Evolutionary conservation across 768 basidiomycete species (phyloP).

Genomic region (Omphalotus guepiniiformis): DNA sequence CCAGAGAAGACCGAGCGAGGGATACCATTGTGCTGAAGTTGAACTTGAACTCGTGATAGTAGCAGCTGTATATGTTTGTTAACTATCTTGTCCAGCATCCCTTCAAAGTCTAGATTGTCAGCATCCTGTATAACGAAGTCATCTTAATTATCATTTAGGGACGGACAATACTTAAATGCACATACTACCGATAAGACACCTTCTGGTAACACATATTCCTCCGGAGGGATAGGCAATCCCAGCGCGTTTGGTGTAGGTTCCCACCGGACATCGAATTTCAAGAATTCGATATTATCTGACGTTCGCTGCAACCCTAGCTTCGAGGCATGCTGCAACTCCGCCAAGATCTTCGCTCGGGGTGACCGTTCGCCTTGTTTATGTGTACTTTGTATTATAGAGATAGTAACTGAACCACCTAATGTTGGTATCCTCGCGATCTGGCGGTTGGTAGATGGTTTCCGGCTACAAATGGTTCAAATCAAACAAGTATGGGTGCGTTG

Average conservation of each 20-base stretch:
- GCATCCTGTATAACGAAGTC: conserved; percentile 42
- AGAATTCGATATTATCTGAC: conserved; percentile 73
- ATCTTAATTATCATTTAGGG: neutral
- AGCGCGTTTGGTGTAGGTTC: conserved; percentile 66
- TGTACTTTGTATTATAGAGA: conserved; percentile 20
- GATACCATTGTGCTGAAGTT: conserved; percentile 46
- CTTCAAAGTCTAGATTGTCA: conserved; percentile 70
- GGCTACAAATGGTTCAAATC: conserved; percentile 22
- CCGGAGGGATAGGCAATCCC: conserved; percentile 50
- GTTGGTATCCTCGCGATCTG: conserved; percentile 21
- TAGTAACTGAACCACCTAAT: conserved; percentile 9
- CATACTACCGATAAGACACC: conserved; percentile 53
- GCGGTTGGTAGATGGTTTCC: conserved; percentile 30
- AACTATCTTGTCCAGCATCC: conserved; percentile 58
- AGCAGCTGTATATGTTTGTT: conserved; percentile 54
- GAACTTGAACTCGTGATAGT: conserved; percentile 51
- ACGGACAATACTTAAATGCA: conserved; percentile 27
- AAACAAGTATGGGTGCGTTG: neutral
- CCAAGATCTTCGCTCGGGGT: conserved; percentile 49
- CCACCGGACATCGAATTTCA: conserved; percentile 73
- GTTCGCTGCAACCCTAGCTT: conserved; percentile 52
- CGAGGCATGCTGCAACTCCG: conserved; percentile 58
- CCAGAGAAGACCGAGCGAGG: conserved; percentile 55
- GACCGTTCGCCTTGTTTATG: conserved; percentile 35
- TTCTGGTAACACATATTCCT: conserved; percentile 38